Evolutionary conservation across 345 rosid genomes (phyloP), one percentile per base, ranked within the genome.

Genomic region (Moringa oleifera): DNA sequence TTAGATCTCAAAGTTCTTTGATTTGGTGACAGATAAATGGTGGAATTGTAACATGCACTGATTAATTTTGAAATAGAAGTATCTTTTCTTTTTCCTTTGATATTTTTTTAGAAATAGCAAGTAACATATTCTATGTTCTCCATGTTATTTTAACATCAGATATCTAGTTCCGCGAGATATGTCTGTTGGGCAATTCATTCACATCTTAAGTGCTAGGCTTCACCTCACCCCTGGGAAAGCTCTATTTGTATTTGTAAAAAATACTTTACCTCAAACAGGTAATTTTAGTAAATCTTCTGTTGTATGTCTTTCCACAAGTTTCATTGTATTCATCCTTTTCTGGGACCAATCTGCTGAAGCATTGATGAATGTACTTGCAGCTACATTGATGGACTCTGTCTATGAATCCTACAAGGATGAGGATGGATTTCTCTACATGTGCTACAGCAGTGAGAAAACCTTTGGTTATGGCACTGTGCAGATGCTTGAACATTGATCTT

Each of bases 151-250:
- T 23, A 23, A 52, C 65, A 46, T 28, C 63, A 92, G 95, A 73
- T 90, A 77, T 73, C 80, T 89, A 79, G 91, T 89, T 77, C 96
- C 95, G 52, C 73, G 96, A 60, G 96, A 89, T 69, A 89, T 85
- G 94, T 83, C 96, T 0, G 84, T 89, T 17, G 98, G 98, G 15
- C 97, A 93, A 53, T 93, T 85, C 74, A 85, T 85, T 53, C 85
- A 87, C 78, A 68, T 91, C 6, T 69, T 89, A 64, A 80, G 95
- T 73, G 59, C 55, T 57, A 83, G 98, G 68, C 87, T 89, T 62
- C 85, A 67, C 0, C 68, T 88, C 63, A 57, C 79, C 53, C 90
- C 89, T 1, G 92, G 92, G 46, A 85, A 81, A 73, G 90, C 92
- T 49, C 84, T 85, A 23, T 85, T 93, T 65, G 87, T 93, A 52